phyloP scores from a whole-genome alignment of 2,329 filamentous ascomycete genomes.

The Laburnicola sp. region DNA sequence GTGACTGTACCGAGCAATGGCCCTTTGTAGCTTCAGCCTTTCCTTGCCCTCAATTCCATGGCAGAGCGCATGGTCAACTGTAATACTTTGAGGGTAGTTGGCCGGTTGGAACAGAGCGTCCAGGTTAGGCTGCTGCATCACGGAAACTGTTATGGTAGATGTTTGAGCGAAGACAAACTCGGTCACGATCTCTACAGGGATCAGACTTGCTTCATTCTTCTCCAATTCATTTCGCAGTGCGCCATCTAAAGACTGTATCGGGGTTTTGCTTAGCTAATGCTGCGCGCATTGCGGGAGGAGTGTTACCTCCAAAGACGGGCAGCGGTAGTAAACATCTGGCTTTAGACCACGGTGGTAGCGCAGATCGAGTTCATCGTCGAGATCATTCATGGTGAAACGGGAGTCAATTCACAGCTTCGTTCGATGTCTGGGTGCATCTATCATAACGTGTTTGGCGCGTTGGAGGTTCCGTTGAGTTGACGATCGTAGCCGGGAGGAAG shows the following conservation, averaged over 20 bases:
- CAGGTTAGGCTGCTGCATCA: slow-evolving; percentile 31
- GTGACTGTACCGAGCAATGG: slow-evolving; percentile 30
- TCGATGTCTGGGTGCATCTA: background rate
- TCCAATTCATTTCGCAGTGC: slow-evolving; percentile 35
- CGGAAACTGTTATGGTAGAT: slow-evolving; percentile 38
- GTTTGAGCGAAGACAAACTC: slow-evolving; percentile 35
- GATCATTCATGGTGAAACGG: slow-evolving; percentile 28
- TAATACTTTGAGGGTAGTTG: slow-evolving; percentile 32
- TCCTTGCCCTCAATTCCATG: slow-evolving; percentile 31
- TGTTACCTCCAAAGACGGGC: slow-evolving; percentile 31
- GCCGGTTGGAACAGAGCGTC: slow-evolving; percentile 32
- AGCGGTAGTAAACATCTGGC: slow-evolving; percentile 40
- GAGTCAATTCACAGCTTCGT: background rate
- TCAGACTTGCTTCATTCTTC: slow-evolving; percentile 32
- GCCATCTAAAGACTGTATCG: slow-evolving; percentile 30
- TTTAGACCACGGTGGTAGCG: slow-evolving; percentile 32
- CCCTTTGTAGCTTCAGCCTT: slow-evolving; percentile 33
- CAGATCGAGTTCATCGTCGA: slow-evolving; percentile 39
- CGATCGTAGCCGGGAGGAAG: background rate
- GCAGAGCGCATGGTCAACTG: slow-evolving; percentile 34
- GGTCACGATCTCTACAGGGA: slow-evolving; percentile 36
- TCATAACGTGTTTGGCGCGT: background rate
- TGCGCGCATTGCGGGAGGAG: slow-evolving; percentile 9
- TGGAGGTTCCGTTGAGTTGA: background rate
- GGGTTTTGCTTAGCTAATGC: slow-evolving; percentile 20